Base-by-base conservation (phyloP, 345 rosid genomes). In the Carallia pectinifolia region DNA sequence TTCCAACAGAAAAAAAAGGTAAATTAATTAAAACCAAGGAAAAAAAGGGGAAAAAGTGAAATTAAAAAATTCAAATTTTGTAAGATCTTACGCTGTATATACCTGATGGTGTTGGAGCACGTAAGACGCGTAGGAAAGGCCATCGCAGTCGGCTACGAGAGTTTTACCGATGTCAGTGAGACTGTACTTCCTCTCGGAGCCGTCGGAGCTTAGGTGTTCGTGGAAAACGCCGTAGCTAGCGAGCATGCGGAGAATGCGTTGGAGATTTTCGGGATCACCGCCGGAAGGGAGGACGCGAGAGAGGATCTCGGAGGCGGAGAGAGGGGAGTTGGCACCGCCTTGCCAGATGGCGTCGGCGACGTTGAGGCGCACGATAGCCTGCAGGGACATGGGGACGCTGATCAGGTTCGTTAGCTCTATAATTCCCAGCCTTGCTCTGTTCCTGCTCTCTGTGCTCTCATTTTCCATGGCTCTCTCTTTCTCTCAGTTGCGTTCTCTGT, bases 21-120 rank as follows among this genome's bases (percentile, higher is more conserved):
- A 58, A 62, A 10, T 50, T 19, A 23, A 7, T 40, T 19, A 63
- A 31, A 18, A 47, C 0, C 9, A 9, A 5, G 53, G 53, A 12
- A 62, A 29, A 58, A 13, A 18, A n/a, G 2, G 60, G 31, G 30
- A 3, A 5, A 6, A 13, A 29, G 34, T 7, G 15, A 15, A 56
- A 56, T 12, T 56, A 4, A 44, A 44, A 44, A 44, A 10, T 44
- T 4, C 50, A 12, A 44, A 12, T 2, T 44, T 44, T 12, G 50
- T 44, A 2, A 44, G 50, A 44, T 44, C 4, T 13, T 7, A 7
- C 60, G 16, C 0, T 19, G 60, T 9, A 19, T 19, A 3, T 31
- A 86, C 96, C 92, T 94, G 97, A 77, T 91, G 96, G 78, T 91
- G 98, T 55, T 94, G 98, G 76, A 94, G 98, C 31, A 91, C 89